Percentiles rank a stretch among this genome's conserved stretches.
phyloP scores from a whole-genome alignment of 176 grass and related monocot species.

The maize (Zea mays) region Zm-B73-REFERENCE-NAM-5.0 NC_050101.1:100722501-100723000 shows the following conservation, averaged over 20 bases:
- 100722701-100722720: conserved; percentile 72
- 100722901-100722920: conserved; percentile 59
- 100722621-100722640: conserved; percentile 26
- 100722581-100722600: conserved; percentile 46
- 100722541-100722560: conserved; percentile 85
- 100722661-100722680: conserved; percentile 31
- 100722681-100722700: conserved; percentile 75
- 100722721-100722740: conserved; percentile 94
- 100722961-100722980: conserved; percentile 92
- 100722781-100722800: conserved; percentile 85
- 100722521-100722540: conserved; percentile 65
- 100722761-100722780: conserved; percentile 69
- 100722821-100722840: conserved; percentile 82
- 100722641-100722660: conserved; percentile 16
- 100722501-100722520: conserved; percentile 74
- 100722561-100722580: conserved; percentile 84
- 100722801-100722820: conserved; percentile 81
- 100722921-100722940: conserved; percentile 85
- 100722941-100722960: conserved; percentile 89
- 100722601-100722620: conserved; percentile 24
- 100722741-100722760: conserved; percentile 78
- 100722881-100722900: conserved; percentile 5
- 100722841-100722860: conserved; percentile 47
- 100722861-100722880: conserved; percentile 13
- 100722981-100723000: conserved; percentile 74